Percentiles rank a stretch among this genome's conserved stretches.
Evolutionary conservation across 2,329 filamentous ascomycete species (phyloP).

Genomic region (Diaporthe nobilis): DNA sequence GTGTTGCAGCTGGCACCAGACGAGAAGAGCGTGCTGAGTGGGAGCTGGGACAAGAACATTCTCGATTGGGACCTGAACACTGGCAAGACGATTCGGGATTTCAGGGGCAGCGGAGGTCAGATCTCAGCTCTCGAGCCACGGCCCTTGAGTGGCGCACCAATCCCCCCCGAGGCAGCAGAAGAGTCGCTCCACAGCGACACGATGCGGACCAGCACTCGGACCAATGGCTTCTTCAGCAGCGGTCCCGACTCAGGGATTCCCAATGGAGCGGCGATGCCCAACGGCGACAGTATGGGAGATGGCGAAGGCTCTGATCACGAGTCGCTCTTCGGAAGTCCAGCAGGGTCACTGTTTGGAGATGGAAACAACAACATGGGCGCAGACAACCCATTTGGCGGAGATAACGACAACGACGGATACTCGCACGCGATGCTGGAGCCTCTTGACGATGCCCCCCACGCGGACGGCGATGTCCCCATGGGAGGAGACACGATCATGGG

Average conservation of each 20-base stretch:
- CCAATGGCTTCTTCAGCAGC: constrained; percentile 67
- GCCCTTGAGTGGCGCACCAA: constrained; percentile 80
- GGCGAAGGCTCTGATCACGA: constrained; percentile 78
- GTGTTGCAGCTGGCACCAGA: constrained; percentile 86
- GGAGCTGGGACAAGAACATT: constrained; percentile 96
- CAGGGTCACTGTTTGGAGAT: constrained; percentile 91
- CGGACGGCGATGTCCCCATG: constrained; percentile 56
- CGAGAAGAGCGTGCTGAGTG: constrained; percentile 88
- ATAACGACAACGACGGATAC: constrained; percentile 80
- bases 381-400: constrained; percentile 77
- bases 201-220: constrained; percentile 81
- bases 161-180: constrained; percentile 79
- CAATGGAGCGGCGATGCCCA: constrained; percentile 51
- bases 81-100: constrained; percentile 81
- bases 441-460: constrained; percentile 55
- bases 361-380: constrained; percentile 55
- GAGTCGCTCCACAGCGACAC: constrained; percentile 74
- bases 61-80: constrained; percentile 96
- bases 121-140: constrained; percentile 90
- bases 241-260: constrained; percentile 45
- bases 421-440: constrained; percentile 72
- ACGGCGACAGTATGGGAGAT: constrained; percentile 64
- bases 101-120: constrained; percentile 83
- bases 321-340: constrained; percentile 86
- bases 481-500: constrained; percentile 53